These are phyloP conservation scores for Saccharomyces hybrid DNA, from an alignment of 1,139 yeast genomes.

Conservation along the genomic window DNA sequence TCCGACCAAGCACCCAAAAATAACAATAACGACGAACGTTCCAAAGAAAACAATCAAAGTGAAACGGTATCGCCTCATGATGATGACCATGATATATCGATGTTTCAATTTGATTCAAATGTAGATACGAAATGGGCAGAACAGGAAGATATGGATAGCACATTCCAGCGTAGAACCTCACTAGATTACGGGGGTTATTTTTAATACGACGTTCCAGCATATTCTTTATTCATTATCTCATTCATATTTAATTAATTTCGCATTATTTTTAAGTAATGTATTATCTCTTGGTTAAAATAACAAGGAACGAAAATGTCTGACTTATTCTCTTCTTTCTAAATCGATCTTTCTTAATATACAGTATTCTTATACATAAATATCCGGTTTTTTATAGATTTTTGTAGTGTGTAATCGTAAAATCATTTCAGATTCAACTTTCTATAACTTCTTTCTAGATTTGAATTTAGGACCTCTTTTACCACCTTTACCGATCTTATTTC, in stretches of 20 bases:
- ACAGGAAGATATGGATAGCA: slow-evolving; percentile 29
- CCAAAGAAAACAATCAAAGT: background rate
- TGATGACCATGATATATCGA: slow-evolving; percentile 6
- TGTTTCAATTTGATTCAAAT: slow-evolving; percentile 11
- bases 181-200: slow-evolving; percentile 19
- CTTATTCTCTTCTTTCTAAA: background rate
- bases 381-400: background rate
- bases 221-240: slow-evolving; percentile 4
- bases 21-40: slow-evolving; percentile 1
- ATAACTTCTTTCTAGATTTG: slow-evolving; percentile 29
- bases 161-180: slow-evolving; percentile 30
- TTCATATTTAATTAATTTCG: background rate
- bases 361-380: slow-evolving; percentile 5
- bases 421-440: slow-evolving; percentile 7
- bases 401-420: background rate
- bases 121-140: slow-evolving; percentile 22
- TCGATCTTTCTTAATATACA: slow-evolving; percentile 1
- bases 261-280: slow-evolving; percentile 2
- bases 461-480: slow-evolving; percentile 25
- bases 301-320: background rate
- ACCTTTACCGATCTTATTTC: slow-evolving; percentile 23
- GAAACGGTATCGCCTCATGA: background rate
- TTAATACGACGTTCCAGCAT: slow-evolving; percentile 9
- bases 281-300: background rate
- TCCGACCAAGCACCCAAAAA: slow-evolving; percentile 3